A percentile compares a stretch with the other conserved stretches of the same genome.
Evolutionary conservation across 2,329 filamentous ascomycete species (phyloP).

Genomic region (Zarea fungicola): DNA sequence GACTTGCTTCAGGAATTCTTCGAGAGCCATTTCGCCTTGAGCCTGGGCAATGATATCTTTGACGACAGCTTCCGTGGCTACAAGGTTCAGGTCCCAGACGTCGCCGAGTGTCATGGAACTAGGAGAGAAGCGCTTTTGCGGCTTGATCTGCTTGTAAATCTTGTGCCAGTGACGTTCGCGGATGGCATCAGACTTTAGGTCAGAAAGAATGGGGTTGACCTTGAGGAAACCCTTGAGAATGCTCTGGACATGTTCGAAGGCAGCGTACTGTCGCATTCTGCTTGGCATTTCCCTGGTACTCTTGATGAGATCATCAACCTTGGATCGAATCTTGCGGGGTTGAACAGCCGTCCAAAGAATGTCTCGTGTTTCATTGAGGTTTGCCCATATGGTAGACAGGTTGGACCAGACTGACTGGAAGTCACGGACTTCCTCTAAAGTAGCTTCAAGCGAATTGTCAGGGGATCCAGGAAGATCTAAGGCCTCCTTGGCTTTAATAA

Average conservation of each 20-base stretch:
- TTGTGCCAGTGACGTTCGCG: slow-evolving; percentile 95
- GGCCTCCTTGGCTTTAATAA: slow-evolving; percentile 93
- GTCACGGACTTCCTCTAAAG: slow-evolving; percentile 94
- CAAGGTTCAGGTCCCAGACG: slow-evolving; percentile 94
- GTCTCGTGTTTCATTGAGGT: slow-evolving; percentile 87
- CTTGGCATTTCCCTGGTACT: slow-evolving; percentile 99
- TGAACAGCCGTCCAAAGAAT: slow-evolving; percentile 93
- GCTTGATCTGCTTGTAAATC: slow-evolving; percentile 93
- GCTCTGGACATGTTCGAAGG: slow-evolving; percentile 97
- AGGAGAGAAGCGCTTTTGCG: slow-evolving; percentile 87
- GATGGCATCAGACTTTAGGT: slow-evolving; percentile 94
- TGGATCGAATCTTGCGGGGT: slow-evolving; percentile 83
- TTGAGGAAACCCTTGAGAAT: slow-evolving; percentile 85
- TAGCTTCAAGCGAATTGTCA: slow-evolving; percentile 75
- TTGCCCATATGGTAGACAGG: slow-evolving; percentile 93
- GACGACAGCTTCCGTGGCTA: slow-evolving; percentile 80
- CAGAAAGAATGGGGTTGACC: slow-evolving; percentile 79
- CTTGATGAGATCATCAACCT: slow-evolving; percentile 88
- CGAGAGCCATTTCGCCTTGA: slow-evolving; percentile 95
- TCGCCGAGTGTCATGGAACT: slow-evolving; percentile 95
- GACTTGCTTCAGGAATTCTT: slow-evolving; percentile 95
- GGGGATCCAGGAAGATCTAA: slow-evolving; percentile 78
- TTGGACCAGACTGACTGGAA: slow-evolving; percentile 99
- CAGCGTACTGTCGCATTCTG: slow-evolving; percentile 97
- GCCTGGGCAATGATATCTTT: slow-evolving; percentile 92